Conservation (phyloP, 495 filamentous ascomycete genomes). For the Penicillium simplicissimum region DNA sequence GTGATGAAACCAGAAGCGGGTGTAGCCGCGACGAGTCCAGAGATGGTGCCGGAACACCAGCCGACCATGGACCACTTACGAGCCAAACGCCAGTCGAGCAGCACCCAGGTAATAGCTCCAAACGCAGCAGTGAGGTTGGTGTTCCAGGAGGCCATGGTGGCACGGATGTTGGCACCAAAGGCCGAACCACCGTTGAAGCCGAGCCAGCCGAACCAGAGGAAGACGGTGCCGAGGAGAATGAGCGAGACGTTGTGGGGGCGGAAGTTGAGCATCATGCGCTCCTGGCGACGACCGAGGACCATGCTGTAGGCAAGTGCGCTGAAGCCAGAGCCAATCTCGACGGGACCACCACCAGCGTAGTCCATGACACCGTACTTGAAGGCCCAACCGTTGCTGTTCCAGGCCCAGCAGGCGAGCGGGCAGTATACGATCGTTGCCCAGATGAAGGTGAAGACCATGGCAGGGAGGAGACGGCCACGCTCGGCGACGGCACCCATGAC, state of each 20-base stretch:
- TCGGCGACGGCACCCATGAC: constrained; percentile 91
- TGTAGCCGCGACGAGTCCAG: constrained; percentile 87
- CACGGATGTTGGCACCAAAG: constrained; percentile 95
- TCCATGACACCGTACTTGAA: constrained; percentile 92
- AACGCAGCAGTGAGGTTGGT: constrained; percentile 90
- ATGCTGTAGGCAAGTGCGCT: constrained; percentile 92
- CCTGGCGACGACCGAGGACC: constrained; percentile 93
- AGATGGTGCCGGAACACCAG: constrained; percentile 94
- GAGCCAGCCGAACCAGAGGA: constrained; percentile 99
- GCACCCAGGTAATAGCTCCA: constrained; percentile 81
- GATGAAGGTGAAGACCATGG: constrained; percentile 91
- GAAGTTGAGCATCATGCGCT: constrained; percentile 98
- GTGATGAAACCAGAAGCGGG: constrained; percentile 84
- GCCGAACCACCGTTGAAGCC: constrained; percentile 97
- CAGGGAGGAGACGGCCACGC: constrained; percentile 89
- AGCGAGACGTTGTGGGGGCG: constrained; percentile 97
- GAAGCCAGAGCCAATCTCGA: constrained; percentile 94
- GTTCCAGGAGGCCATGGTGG: constrained; percentile 97
- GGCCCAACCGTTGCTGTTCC: constrained; percentile 93
- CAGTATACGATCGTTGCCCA: constrained; percentile 99
- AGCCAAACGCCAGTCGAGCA: constrained; percentile 93
- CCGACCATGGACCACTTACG: constrained; percentile 99
- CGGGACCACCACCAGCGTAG: constrained; percentile 95
- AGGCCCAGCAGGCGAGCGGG: constrained; percentile 91
- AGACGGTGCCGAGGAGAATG: constrained; percentile 90